Evolutionary conservation across 2,329 filamentous ascomycete species (phyloP), one percentile per base, ranked within the genome.

Genomic region (Phaeosphaeriaceae sp.): DNA sequence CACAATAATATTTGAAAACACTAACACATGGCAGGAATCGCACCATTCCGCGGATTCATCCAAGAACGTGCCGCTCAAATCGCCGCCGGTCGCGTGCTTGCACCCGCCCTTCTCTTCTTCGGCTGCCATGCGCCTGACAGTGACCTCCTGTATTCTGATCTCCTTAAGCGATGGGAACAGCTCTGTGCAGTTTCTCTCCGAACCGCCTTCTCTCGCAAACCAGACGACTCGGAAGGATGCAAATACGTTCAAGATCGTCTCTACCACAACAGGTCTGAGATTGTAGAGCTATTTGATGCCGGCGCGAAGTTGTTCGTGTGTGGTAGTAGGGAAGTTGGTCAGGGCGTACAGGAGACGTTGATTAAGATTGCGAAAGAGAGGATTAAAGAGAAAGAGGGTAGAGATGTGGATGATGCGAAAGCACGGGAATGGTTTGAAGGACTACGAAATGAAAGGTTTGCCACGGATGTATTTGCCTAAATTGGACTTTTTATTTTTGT

Each of bases 251-350:
- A 83, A 56, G 80, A 85, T 39, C 66, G 77, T 11, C 58, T 85
- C 48, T 77, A 76, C 57, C 69, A 73, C 21, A 79, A 84, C 18
- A 64, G 77, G 0, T 68, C 72, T 13, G 75, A 80, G 8, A 63
- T 81, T 2, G 62, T 74, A 7, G 65, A 73, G 18, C 56, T 83
- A 28, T 83, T 80, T 48, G 70, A 76, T 0, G 54, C 68, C 4
- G 80, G 79, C 0, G 81, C 85, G 0, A 81, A 81, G 61, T 72
- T 87, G 0, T 90, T 83, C 60, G 80, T 89, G 2, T 90, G 87
- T 64, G 87, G 87, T 3, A 83, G 82, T 38, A 49, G 67, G 13
- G 70, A 64, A 15, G 73, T 82, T 0, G 79, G 78, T 0, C 73
- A 78, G 36, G 76, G 73, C 4, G 76, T 80, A 1, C 72, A 74